Evolutionary conservation across 2,329 filamentous ascomycete genomes (phyloP).

Genomic region (Venturia pyrina): DNA sequence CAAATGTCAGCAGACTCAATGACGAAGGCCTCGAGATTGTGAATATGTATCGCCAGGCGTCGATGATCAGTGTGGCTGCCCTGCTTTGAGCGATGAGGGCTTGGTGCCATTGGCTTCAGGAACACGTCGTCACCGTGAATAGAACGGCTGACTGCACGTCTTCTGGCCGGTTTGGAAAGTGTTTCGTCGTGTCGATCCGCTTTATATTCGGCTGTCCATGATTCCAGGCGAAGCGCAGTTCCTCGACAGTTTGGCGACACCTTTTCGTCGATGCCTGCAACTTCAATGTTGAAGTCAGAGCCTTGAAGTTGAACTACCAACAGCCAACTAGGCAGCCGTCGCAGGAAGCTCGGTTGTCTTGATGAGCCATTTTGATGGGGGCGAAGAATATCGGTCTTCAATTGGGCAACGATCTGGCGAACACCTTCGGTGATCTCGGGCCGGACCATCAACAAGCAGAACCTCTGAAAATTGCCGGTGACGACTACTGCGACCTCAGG

Average conservation of each 20-base stretch:
- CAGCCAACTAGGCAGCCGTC: conserved; percentile 75
- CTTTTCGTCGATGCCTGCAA: conserved; percentile 76
- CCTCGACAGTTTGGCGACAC: conserved; percentile 77
- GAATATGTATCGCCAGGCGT: conserved; percentile 67
- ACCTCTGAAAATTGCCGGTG: conserved; percentile 72
- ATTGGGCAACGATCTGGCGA: conserved; percentile 79
- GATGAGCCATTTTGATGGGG: conserved; percentile 22
- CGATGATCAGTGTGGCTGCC: conserved; percentile 59
- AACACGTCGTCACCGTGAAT: conserved; percentile 51
- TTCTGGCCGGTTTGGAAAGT: conserved; percentile 48
- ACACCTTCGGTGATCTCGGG: conserved; percentile 89
- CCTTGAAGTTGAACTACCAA: conserved; percentile 75
- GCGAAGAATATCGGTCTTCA: conserved; percentile 60
- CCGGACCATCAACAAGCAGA: conserved; percentile 79
- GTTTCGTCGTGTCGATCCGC: conserved; percentile 63
- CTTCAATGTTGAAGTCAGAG: conserved; percentile 79
- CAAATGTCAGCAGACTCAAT: conserved; percentile 78
- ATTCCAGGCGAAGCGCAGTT: conserved; percentile 75
- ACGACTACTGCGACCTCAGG: conserved; percentile 77
- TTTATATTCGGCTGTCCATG: conserved; percentile 80
- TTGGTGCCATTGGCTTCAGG: conserved; percentile 42
- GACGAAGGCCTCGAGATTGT: conserved; percentile 80
- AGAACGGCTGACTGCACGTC: conserved; percentile 61
- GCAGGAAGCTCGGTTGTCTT: conserved; percentile 44
- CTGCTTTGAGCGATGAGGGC: conserved; percentile 44